Base-by-base conservation (phyloP, 2,329 filamentous ascomycete genomes). In the Sporothrix curviconia region DNA sequence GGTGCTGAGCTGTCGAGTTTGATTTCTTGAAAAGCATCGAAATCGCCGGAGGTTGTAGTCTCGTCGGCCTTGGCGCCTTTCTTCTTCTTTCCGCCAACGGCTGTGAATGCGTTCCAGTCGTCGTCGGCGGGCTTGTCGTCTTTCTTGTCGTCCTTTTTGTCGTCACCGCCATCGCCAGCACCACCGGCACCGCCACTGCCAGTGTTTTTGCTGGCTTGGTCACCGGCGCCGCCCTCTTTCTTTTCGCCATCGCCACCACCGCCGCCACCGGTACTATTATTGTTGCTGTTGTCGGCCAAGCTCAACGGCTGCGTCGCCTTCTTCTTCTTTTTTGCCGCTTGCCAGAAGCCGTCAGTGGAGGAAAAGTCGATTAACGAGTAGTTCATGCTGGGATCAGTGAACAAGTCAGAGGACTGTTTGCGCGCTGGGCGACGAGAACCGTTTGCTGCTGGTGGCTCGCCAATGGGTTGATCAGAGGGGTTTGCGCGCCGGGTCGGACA, bases 1-100 rank as follows among this genome's bases (percentile, higher is more conserved):
- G 82, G 80, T n/a, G 73, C 25, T 11, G 71, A 66, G 57, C 86
- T 83, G 62, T 84, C 79, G 25, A 90, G 70, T 64, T 83, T 87
- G 62, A 90, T 83, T 28, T 89, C 85, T 44, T 87, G 78, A 63
- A 89, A 89, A n/a, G 77, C 71, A 57, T 80, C 78, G 43, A 77
- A 71, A 49, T 76, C 76, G 22, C 67, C 64, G 2, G n/a, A n/a
- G n/a, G n/a, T 72, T 69, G 30, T 72, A 68, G 51, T 70, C 69
- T 67, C 64, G 47, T 19, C 63, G 3, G 47, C 63, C 59, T 82
- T 81, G 62, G 82, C 82, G 61, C 70, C 71, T 64, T 80, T 81
- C 67, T 82, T 82, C 67, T 83, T 84, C 66, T 82, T 82, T 60
- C 73, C 75, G 59, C 72, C 72, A 5, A 69, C 67, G 7, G 75